phyloP scores from a whole-genome alignment of 2,329 filamentous ascomycete genomes.

The Botrytis porri region DNA sequence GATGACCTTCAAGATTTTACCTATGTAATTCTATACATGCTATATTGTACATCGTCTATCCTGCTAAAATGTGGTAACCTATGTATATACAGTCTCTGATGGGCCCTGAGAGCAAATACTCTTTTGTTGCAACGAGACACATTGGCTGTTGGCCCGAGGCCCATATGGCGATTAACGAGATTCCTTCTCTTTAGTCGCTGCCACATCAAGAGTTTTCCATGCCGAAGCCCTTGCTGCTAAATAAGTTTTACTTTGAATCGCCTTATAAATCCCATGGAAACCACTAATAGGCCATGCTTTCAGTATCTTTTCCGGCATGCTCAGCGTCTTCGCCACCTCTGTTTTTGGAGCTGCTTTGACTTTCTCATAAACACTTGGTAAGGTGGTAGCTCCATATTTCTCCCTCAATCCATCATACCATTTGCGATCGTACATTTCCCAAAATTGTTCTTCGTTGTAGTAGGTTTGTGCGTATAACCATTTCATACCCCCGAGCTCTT shows the following conservation, averaged over 20 bases:
- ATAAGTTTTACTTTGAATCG: conserved; percentile 50
- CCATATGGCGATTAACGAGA: background rate
- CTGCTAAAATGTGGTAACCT: background rate
- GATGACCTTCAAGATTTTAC: background rate
- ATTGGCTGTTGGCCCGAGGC: background rate
- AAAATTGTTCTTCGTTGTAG: conserved; percentile 71
- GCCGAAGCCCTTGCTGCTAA: conserved; percentile 30
- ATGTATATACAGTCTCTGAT: background rate
- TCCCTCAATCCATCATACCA: conserved; percentile 61
- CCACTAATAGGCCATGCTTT: conserved; percentile 57
- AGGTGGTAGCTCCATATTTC: conserved; percentile 59
- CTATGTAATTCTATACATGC: background rate
- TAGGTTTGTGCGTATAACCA: conserved; percentile 87
- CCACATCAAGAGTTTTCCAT: conserved; percentile 27
- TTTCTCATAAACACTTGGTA: conserved; percentile 71
- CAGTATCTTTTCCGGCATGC: conserved; percentile 42
- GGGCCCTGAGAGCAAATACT: background rate
- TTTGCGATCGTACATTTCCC: conserved; percentile 56
- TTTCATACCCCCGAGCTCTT: conserved; percentile 71
- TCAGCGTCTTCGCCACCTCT: conserved; percentile 46
- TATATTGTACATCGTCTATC: background rate
- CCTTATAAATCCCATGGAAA: conserved; percentile 57
- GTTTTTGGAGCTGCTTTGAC: conserved; percentile 52
- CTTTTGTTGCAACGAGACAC: background rate
- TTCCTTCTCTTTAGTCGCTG: background rate